phyloP scores from a whole-genome alignment of 306 rosid species.

The Prunus mume region DNA sequence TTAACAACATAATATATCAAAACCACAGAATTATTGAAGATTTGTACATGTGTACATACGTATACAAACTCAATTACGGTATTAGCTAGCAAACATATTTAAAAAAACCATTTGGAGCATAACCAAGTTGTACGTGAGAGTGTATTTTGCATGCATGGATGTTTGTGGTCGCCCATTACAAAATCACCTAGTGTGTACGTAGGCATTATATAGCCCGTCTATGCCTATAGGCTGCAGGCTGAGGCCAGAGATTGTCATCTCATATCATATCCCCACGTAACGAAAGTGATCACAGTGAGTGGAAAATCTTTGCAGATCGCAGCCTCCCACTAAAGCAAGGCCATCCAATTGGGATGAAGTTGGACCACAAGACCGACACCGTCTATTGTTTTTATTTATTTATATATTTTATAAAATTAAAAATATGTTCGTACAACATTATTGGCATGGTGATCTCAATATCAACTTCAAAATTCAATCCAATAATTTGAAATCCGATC shows the following conservation, averaged over 20 bases:
- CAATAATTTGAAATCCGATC: neutral
- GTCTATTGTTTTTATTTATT: neutral
- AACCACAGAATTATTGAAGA: too few relatives aligned
- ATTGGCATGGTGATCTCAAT: neutral
- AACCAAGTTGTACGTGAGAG: neutral
- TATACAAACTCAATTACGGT: too few relatives aligned
- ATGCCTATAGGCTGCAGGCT: neutral
- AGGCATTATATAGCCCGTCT: neutral
- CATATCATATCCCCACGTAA: neutral
- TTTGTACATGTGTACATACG: too few relatives aligned
- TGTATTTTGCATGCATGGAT: neutral
- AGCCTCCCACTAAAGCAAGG: neutral
- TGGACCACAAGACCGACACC: neutral
- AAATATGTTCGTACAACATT: neutral
- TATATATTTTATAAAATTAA: neutral
- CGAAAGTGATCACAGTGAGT: neutral
- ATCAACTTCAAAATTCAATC: neutral
- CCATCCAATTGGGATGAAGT: neutral
- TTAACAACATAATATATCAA: too few relatives aligned
- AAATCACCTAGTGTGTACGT: neutral
- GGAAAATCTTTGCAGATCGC: conserved; percentile 19
- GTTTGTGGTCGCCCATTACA: neutral
- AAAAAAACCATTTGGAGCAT: too few relatives aligned
- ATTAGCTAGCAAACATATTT: too few relatives aligned
- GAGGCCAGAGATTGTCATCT: neutral